These are phyloP conservation scores for Marchantia paleacea DNA, from an alignment of 225 moss, liverwort and hornwort genomes.

Conservation along the genomic window DNA sequence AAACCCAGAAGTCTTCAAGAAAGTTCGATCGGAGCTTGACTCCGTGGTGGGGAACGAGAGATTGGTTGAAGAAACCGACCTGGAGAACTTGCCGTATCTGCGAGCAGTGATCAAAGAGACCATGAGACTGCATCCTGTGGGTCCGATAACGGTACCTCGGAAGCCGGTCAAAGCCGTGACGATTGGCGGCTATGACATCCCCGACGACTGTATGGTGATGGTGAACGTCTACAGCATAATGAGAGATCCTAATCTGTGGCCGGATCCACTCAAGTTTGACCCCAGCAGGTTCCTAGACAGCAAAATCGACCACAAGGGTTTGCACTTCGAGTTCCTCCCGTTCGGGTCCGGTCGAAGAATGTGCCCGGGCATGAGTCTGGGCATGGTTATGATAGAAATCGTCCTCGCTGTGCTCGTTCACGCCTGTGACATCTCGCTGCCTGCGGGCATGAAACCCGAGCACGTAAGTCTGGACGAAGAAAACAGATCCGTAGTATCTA, in stretches of 20 bases:
- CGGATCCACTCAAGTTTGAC: background rate
- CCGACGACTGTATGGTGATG: background rate
- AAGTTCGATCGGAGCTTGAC: background rate
- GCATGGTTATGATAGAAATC: background rate
- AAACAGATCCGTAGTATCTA: background rate
- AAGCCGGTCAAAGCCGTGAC: background rate
- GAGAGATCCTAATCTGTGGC: constrained; percentile 8
- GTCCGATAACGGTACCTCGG: background rate
- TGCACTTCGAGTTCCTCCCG: background rate
- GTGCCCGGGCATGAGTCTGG: constrained; percentile 1
- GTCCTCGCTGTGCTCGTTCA: background rate
- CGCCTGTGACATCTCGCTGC: background rate
- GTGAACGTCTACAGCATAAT: background rate
- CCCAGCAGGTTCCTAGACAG: background rate
- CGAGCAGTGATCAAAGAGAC: background rate
- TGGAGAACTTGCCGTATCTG: background rate
- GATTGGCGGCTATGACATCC: background rate
- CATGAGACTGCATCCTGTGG: background rate
- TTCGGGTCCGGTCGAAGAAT: constrained; percentile 4
- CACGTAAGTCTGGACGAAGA: background rate
- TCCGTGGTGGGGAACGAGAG: background rate
- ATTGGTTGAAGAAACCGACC: background rate
- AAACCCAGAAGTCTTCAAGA: background rate
- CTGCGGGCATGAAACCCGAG: background rate
- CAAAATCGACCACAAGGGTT: background rate